Evolutionary conservation across 768 basidiomycete genomes (phyloP).

Genomic region (Paxillus involutus): DNA sequence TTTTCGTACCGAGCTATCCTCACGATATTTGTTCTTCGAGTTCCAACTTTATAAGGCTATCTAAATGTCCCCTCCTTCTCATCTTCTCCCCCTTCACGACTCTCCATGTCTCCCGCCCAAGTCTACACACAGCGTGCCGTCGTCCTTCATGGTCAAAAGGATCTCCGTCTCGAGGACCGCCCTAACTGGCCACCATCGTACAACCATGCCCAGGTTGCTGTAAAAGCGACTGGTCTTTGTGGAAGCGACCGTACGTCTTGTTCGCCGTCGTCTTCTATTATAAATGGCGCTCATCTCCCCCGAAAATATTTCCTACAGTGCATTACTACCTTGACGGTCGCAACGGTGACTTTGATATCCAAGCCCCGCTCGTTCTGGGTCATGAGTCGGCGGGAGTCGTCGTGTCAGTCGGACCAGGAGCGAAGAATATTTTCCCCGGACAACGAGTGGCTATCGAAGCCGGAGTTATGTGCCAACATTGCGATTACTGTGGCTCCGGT

Average conservation of each 20-base stretch:
- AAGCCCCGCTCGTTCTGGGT: slow-evolving; percentile 85
- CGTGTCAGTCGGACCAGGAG: slow-evolving; percentile 77
- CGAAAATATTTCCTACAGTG: slow-evolving; percentile 43
- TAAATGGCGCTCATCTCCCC: neutral
- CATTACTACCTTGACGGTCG: slow-evolving; percentile 90
- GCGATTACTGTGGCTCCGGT: slow-evolving; percentile 66
- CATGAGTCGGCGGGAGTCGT: slow-evolving; percentile 92
- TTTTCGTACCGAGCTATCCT: slow-evolving; percentile 30
- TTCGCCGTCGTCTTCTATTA: neutral
- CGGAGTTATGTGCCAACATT: slow-evolving; percentile 83
- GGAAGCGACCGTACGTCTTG: slow-evolving; percentile 70
- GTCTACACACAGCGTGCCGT: slow-evolving; percentile 64
- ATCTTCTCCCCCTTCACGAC: slow-evolving; percentile 20
- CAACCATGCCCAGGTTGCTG: slow-evolving; percentile 77
- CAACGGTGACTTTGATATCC: slow-evolving; percentile 90
- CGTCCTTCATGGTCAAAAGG: slow-evolving; percentile 81
- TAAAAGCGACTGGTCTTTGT: slow-evolving; percentile 87
- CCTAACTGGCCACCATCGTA: slow-evolving; percentile 67
- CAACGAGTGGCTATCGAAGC: slow-evolving; percentile 94
- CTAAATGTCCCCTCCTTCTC: slow-evolving; percentile 22
- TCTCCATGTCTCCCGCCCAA: slow-evolving; percentile 44
- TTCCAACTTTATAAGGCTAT: slow-evolving; percentile 34
- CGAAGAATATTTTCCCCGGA: slow-evolving; percentile 63
- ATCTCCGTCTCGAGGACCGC: slow-evolving; percentile 79
- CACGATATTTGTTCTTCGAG: slow-evolving; percentile 33